Base-by-base conservation (phyloP, 345 rosid species). In the Cardamine resedifolia region DNA sequence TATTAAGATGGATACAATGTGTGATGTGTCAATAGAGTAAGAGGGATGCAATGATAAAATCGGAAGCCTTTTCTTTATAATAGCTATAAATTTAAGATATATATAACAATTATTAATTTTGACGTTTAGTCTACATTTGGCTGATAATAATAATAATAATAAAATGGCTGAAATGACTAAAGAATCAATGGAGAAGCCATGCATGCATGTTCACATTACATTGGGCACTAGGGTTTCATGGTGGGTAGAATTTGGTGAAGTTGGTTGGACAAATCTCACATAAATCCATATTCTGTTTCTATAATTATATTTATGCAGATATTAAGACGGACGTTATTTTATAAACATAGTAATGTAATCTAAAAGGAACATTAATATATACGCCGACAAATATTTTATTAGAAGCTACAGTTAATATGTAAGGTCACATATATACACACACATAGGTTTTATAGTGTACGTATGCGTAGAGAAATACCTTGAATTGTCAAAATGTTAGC, bases 221-320 rank as follows among this genome's bases (percentile, higher is more conserved):
- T 73, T 64, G 69, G 78, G 68, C 77, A 72, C 49, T 59, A 76
- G 79, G 79, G 80, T 70, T 77, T 78, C 77, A 66, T 69, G 95
- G 93, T 87, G 78, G 98, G 88, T 92, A 83, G 88, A 83, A 86
- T 86, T 88, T 89, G 98, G 88, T 93, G 90, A 86, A 88, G 92
- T 96, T 93, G 87, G 98, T 88, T 90, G 97, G 94, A 48, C 83
- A 67, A 57, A 78, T 76, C 72, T 64, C 73, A 49, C 52, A 81
- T 68, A 64, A 71, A 78, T 80, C 57, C 66, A 57, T 49, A 11
- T 10, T 31, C 56, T 48, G 30, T 63, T 56, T 58, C 63, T 49
- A 48, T 64, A 63, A 48, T 64, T 58, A 52, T 77, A 48, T 57
- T 15, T 48, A 72, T 58, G 69, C 38, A 74, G 49, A 69, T 76